These are phyloP conservation scores for Hypomyces rosellus DNA, from an alignment of 2,329 filamentous ascomycete genomes.

Conservation along the genomic window DNA sequence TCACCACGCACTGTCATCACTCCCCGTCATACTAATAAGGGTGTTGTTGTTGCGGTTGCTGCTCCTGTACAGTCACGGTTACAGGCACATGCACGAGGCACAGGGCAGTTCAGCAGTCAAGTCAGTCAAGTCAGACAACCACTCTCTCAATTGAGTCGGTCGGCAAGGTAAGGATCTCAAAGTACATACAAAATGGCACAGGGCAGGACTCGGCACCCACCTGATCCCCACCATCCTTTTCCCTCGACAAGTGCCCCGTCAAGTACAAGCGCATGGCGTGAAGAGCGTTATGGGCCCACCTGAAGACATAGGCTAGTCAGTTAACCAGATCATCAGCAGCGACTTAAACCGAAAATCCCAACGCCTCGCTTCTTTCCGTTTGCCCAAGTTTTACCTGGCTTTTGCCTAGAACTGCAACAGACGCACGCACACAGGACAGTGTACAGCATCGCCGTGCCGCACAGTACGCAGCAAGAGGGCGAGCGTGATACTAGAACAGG, in stretches of 20 bases:
- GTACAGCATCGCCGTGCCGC: neutral
- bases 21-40: no score
- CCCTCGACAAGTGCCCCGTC: slow-evolving; percentile 22
- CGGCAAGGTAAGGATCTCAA: no score
- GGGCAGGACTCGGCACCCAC: neutral
- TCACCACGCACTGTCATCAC: no score
- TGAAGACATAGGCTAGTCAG: neutral
- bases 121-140: no score
- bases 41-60: no score
- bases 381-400: neutral
- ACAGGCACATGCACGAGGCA: no score
- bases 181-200: no score
- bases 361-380: slow-evolving; percentile 38
- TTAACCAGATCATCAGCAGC: slow-evolving; percentile 16
- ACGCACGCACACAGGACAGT: slow-evolving; percentile 8
- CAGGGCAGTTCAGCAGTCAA: no score
- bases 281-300: neutral
- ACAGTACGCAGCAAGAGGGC: no score
- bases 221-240: neutral
- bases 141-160: no score
- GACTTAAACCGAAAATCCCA: slow-evolving; percentile 18
- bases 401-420: slow-evolving; percentile 15
- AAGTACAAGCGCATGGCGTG: slow-evolving; percentile 20
- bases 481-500: no score
- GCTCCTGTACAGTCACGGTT: no score